Conservation (phyloP, 768 basidiomycete species). For the Asterophora parasitica region DNA sequence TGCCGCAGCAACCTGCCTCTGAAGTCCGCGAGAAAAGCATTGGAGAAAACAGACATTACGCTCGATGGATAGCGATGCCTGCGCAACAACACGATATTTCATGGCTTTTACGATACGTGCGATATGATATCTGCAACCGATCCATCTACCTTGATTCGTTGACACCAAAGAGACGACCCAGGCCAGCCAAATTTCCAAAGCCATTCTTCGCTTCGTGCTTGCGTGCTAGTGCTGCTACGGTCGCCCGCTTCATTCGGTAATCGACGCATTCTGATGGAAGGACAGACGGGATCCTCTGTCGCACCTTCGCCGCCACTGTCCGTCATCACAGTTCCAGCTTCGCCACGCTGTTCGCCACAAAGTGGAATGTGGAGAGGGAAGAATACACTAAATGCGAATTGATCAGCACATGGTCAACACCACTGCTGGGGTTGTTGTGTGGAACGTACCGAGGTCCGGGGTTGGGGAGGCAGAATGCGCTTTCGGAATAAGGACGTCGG, state of each 20-base stretch:
- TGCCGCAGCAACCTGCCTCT: not conserved
- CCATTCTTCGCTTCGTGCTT: constrained; percentile 18
- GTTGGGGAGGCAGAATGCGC: constrained; percentile 1
- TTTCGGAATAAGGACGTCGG: constrained; percentile 40
- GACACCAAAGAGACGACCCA: constrained; percentile 1
- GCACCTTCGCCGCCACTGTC: not conserved
- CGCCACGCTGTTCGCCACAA: constrained; percentile 52
- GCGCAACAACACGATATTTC: constrained; percentile 8
- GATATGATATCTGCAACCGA: constrained; percentile 7
- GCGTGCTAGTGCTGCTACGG: constrained; percentile 3
- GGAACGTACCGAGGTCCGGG: constrained; percentile 9
- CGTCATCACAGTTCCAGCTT: constrained; percentile 33
- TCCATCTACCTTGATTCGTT: constrained; percentile 13
- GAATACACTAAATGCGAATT: constrained; percentile 30
- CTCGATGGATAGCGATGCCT: not conserved
- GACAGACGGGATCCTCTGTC: not conserved
- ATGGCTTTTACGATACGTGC: constrained; percentile 13
- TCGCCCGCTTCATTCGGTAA: constrained; percentile 12
- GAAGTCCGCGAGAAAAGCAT: not conserved
- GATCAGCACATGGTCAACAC: constrained; percentile 1
- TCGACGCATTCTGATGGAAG: not conserved
- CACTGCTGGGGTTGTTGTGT: not conserved
- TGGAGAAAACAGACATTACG: not conserved
- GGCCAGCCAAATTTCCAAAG: constrained; percentile 12
- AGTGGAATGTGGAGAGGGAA: constrained; percentile 42